Conservation (phyloP, 257 asterid genomes). For the Fraxinus excelsior region DNA sequence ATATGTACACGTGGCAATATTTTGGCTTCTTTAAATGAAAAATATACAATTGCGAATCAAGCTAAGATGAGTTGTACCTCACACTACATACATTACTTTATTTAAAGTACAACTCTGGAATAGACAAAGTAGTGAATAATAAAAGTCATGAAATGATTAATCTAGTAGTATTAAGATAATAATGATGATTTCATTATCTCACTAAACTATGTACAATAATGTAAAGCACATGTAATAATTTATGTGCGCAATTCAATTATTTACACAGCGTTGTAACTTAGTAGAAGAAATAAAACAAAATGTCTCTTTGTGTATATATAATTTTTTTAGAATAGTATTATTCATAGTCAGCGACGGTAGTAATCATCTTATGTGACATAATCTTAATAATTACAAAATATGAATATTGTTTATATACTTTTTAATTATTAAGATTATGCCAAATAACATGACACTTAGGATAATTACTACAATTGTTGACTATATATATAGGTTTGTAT, state of each 20-base stretch:
- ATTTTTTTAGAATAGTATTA: too few relatives aligned
- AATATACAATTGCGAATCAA: not conserved
- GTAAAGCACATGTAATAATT: conserved; percentile 1
- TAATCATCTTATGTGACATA: too few relatives aligned
- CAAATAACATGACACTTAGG: too few relatives aligned
- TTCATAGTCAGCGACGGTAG: too few relatives aligned
- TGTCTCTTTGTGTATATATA: not conserved
- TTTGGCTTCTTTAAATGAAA: not conserved
- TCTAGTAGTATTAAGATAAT: not conserved
- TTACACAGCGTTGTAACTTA: conserved; percentile 5
- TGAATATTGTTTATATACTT: too few relatives aligned
- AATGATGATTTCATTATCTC: not conserved
- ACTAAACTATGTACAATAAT: conserved; percentile 14
- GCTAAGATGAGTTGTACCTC: conserved; percentile 17
- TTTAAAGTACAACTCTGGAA: not conserved
- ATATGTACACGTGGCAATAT: not conserved
- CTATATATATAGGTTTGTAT: too few relatives aligned
- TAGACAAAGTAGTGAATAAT: not conserved
- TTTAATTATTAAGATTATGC: too few relatives aligned
- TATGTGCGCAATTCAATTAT: not conserved
- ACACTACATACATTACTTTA: not conserved
- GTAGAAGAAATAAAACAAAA: not conserved
- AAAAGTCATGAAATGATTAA: not conserved
- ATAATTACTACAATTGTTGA: too few relatives aligned
- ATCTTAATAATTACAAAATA: too few relatives aligned